Evolutionary conservation across 495 filamentous ascomycete species (phyloP), one percentile per base, ranked within the genome.

Genomic region (Hyaloscypha finlandica): DNA sequence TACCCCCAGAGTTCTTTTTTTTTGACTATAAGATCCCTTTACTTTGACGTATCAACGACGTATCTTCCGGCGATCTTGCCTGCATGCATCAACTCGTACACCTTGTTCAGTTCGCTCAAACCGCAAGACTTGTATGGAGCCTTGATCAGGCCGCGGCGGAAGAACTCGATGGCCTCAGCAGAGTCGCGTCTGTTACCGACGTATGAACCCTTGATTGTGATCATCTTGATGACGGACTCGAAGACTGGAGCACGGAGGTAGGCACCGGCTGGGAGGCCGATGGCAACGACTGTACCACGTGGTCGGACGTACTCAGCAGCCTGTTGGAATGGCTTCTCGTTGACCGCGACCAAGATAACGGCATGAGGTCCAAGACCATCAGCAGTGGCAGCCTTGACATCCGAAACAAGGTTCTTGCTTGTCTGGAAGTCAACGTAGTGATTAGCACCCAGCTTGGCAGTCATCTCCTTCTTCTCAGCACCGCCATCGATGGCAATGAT

Each of bases 241-340:
- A 97, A 95, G 30, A 97, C 93, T 9, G 91, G 90, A 4, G 93
- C 94, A 65, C 85, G 85, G 57, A 97, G 83, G 74, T 80, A 91
- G 3, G 94, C 94, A 54, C 84, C 79, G 1, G 91, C 89, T 0
- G 94, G 94, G 12, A 97, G 78, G 64, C 94, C 94, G 68, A 98
- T 94, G 70, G 90, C 91, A 59, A 97, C 84, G 66, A 97, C 86
- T 22, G 85, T 81, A 33, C 94, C 93, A 19, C 88, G 86, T 56
- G 91, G 87, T 53, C 93, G 88, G 37, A 95, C 88, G 76, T 96
- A 96, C 75, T 89, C 88, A 45, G 89, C 85, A 11, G 94, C 94
- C 77, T 97, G 94, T 79, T 97, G 92, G 87, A 97, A 97, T 25
- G 94, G 94, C 79, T 89, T 91, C 81, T 97, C 94, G 64, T 81